A percentile compares a stretch with the other conserved stretches of the same genome.
phyloP scores from a whole-genome alignment of 768 basidiomycete species.

The Calvatia gigantea region DNA sequence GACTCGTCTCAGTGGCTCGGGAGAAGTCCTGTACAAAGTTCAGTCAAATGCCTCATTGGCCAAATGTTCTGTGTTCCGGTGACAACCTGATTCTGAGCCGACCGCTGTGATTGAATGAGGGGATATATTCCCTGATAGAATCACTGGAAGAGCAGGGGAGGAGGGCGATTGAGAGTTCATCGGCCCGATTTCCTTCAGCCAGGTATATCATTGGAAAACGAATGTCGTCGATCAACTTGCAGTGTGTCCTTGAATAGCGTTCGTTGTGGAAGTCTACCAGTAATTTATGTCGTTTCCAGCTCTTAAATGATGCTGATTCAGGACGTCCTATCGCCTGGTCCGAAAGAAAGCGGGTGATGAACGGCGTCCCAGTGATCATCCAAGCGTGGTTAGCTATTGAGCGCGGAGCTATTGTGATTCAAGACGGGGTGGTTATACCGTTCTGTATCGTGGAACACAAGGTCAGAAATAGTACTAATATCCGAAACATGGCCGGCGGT shows the following conservation, averaged over 20 bases:
- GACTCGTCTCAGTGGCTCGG: background rate
- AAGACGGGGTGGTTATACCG: background rate
- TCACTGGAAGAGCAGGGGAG: constrained; percentile 19
- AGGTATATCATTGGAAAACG: constrained; percentile 20
- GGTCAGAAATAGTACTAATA: background rate
- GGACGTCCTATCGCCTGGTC: background rate
- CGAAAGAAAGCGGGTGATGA: background rate
- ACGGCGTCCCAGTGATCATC: background rate
- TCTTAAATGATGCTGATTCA: background rate
- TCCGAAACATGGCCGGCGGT: background rate
- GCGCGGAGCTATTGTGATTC: background rate
- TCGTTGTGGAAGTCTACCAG: background rate
- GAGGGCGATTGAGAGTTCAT: constrained; percentile 15
- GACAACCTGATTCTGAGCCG: constrained; percentile 7
- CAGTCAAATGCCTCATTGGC: background rate
- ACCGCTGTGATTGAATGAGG: constrained; percentile 17
- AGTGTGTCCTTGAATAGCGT: constrained; percentile 10
- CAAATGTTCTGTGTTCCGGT: constrained; percentile 3
- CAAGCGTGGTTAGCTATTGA: background rate
- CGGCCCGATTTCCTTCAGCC: constrained; percentile 23
- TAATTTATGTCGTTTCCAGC: background rate
- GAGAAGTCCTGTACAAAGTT: constrained; percentile 1
- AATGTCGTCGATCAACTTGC: constrained; percentile 18
- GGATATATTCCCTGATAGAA: constrained; percentile 21
- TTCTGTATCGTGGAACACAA: background rate